Evolutionary conservation across 2,329 filamentous ascomycete genomes (phyloP).

Genomic region (Pleomassaria siparia): DNA sequence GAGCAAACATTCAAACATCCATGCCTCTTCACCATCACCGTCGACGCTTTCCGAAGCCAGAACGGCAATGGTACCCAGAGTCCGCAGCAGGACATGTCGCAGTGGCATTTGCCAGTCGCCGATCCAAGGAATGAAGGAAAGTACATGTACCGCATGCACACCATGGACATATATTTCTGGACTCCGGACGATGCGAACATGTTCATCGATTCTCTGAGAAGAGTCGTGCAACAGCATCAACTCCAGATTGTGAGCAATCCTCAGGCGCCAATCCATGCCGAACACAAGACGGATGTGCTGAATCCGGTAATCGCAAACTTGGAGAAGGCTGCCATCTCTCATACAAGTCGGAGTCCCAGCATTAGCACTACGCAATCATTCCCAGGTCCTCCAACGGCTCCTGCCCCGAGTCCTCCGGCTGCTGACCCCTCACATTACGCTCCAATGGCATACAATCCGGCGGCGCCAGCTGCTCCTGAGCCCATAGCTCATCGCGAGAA

Average conservation of each 20-base stretch:
- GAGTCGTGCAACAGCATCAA: conserved; percentile 64
- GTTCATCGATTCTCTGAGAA: conserved; percentile 68
- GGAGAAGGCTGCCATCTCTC: conserved; percentile 69
- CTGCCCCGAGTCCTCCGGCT: conserved; percentile 31
- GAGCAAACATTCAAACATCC: conserved; percentile 75
- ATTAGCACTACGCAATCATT: conserved; percentile 43
- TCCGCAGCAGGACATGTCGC: conserved; percentile 50
- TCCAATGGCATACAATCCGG: conserved; percentile 77
- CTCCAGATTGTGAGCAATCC: conserved; percentile 38
- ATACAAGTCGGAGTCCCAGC: conserved; percentile 44
- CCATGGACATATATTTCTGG: conserved; percentile 79
- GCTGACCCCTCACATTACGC: conserved; percentile 51
- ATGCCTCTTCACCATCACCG: conserved; percentile 67
- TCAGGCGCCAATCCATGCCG: conserved; percentile 44
- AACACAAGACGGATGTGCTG: conserved; percentile 54
- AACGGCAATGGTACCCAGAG: conserved; percentile 40
- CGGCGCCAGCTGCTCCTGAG: conserved; percentile 74
- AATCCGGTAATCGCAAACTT: conserved; percentile 73
- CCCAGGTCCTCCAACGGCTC: conserved; percentile 40
- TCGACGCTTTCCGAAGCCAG: conserved; percentile 50
- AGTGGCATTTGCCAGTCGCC: conserved; percentile 76
- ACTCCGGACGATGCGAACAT: conserved; percentile 69
- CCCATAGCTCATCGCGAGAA: conserved; percentile 73
- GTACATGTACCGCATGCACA: conserved; percentile 77
- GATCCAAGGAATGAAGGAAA: conserved; percentile 74